Conservation (phyloP, 192 early-diverging fungal genomes). For the Backusella luteola region DNA sequence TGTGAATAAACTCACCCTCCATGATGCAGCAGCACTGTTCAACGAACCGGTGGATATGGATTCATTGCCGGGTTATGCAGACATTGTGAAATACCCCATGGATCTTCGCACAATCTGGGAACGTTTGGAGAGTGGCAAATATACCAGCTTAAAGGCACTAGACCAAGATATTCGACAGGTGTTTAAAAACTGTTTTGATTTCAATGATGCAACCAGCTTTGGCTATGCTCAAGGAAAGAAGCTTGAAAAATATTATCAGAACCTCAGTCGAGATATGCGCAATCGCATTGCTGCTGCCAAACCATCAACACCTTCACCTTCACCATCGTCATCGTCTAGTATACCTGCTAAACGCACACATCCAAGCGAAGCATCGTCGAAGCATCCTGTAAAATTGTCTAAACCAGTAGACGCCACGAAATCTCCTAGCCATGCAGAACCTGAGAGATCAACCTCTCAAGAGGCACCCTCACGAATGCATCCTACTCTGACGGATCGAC, state of each 20-base stretch:
- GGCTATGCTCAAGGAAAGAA: conserved; percentile 51
- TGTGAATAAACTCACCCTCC: conserved; percentile 49
- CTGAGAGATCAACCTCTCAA: neutral
- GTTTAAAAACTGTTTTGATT: conserved; percentile 66
- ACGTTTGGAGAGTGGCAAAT: conserved; percentile 56
- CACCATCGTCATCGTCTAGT: neutral
- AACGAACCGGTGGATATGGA: conserved; percentile 68
- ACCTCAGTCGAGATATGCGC: conserved; percentile 23
- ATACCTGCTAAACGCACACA: neutral
- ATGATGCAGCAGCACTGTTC: conserved; percentile 59
- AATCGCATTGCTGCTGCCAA: neutral
- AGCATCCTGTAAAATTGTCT: neutral
- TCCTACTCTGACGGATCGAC: conserved; percentile 28
- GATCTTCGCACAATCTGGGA: conserved; percentile 66
- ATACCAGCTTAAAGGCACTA: conserved; percentile 48
- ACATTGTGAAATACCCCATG: conserved; percentile 69
- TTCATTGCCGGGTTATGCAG: conserved; percentile 60
- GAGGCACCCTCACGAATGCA: neutral
- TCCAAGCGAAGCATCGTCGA: neutral
- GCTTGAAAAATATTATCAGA: conserved; percentile 43
- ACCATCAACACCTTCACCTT: neutral
- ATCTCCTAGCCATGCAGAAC: neutral
- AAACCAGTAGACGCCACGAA: neutral
- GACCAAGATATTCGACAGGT: conserved; percentile 58
- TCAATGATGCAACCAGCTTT: conserved; percentile 52